Evolutionary conservation across 805 yeast species (phyloP), one percentile per base, ranked within the genome.

Genomic region (Starmerella apis): DNA sequence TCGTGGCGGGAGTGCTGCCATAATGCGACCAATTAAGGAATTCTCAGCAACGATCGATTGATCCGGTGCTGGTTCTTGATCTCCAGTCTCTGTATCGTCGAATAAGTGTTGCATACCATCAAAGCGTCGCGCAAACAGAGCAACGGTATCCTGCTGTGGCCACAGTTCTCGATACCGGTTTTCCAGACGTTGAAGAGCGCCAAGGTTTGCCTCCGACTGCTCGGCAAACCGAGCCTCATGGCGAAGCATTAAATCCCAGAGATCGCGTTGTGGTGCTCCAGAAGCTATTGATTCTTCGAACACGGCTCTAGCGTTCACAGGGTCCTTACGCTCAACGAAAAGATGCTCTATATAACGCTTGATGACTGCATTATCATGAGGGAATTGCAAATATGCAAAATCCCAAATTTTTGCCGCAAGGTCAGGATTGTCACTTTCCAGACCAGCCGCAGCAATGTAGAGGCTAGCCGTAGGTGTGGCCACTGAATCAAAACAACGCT

Each of bases 361-460:
- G 30, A 86, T 71, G 61, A 80, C 88, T 4, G 43, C n/a, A 4
- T 82, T 81, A 54, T 79, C 70, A 14, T 66, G 75, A 13, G 72
- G 67, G 52, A 70, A 77, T 41, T 68, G 61, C 61, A 79, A 84
- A 69, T 85, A 69, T 7, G 94, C 96, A 39, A 85, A 65, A 54
- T 84, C 94, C 63, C 86, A 81, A 18, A 88, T 79, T 61, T 81
- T 81, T 46, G 75, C 69, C 0, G 96, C 88, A 41, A 84, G 78
- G 48, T 77, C 80, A 22, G 74, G 68, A 37, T 61, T 61, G 52
- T 77, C 80, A 52, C 81, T 72, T 56, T 71, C 98, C 70, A 87
- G 71, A 62, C 78, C 70, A 0, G 96, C 95, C 60, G 83, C 82
- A 52, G 85, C 90, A 19, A 81, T 80, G 65, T 76, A 90, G 19